Evolutionary conservation across 2,329 filamentous ascomycete genomes (phyloP).

Genomic region (Trichoderma breve): DNA sequence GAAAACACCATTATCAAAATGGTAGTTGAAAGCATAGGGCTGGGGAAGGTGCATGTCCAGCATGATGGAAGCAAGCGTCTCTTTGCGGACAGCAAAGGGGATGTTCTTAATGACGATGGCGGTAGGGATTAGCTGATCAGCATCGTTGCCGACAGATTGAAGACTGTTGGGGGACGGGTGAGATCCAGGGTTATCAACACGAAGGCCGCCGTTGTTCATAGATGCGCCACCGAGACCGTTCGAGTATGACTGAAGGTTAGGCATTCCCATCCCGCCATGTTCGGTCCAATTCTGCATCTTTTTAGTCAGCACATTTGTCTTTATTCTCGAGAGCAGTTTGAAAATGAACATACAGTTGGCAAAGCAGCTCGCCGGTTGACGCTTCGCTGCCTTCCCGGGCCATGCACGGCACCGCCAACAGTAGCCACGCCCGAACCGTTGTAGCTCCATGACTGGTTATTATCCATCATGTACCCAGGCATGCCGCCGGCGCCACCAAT

Average conservation of each 20-base stretch:
- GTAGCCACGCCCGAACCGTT: constrained; percentile 63
- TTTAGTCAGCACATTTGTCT: neutral
- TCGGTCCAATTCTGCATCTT: constrained; percentile 51
- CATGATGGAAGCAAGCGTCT: constrained; percentile 91
- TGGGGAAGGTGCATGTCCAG: constrained; percentile 88
- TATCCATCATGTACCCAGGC: constrained; percentile 57
- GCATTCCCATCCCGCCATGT: constrained; percentile 44
- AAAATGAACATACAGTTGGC: constrained; percentile 63
- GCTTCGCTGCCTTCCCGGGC: constrained; percentile 55
- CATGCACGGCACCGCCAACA: constrained; percentile 63
- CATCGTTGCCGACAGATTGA: constrained; percentile 48
- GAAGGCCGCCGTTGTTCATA: constrained; percentile 42
- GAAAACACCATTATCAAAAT: constrained; percentile 98
- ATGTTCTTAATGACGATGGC: constrained; percentile 99
- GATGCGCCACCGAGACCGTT: constrained; percentile 35
- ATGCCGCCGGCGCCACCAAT: constrained; percentile 41
- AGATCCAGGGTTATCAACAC: constrained; percentile 42
- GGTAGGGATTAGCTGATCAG: constrained; percentile 92
- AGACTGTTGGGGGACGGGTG: constrained; percentile 42
- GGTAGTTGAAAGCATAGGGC: constrained; percentile 98
- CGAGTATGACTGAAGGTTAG: constrained; percentile 37
- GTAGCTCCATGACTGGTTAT: constrained; percentile 79
- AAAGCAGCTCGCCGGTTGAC: constrained; percentile 60
- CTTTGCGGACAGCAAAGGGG: constrained; percentile 96
- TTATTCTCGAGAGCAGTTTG: neutral